Base-by-base conservation (phyloP, 1,284 basidiomycete genomes). In the Ustilago crameri region DNA sequence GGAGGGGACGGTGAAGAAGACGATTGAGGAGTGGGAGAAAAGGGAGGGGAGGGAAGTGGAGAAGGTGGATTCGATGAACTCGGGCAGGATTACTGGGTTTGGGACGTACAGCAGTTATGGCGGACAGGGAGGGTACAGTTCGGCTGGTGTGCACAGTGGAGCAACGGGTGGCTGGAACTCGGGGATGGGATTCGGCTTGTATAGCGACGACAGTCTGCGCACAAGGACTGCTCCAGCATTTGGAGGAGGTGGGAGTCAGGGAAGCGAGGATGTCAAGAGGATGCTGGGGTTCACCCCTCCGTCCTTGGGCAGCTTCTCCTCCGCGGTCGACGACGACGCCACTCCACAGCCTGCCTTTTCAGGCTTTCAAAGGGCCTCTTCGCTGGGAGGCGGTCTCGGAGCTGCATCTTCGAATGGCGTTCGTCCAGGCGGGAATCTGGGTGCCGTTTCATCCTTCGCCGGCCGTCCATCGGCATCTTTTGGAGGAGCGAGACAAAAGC, bases 111-210 rank as follows among this genome's bases (percentile, higher is more conserved):
- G 54, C 24, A 65, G 66, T 52, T 66, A 74, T 22, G 66, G 67
- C 5, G 62, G 59, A 14, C 44, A 44, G 20, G 63, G 72, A 24
- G 66, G 66, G 14, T 60, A 63, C 32, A 52, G 17, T 2, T 42
- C 66, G 1, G 26, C 42, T 4, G 66, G 59, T 5, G 66, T 69
- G 22, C 66, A 69, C 42, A 70, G 61, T 26, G 62, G 61, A 12
- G 68, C 68, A 17, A 65, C 62, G 9, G 62, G 62, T 14, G 61
- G 57, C 5, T 71, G 68, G 68, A 71, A 62, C 20, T 71, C 68
- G 52, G 50, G 42, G 20, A 71, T 64, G 56, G 57, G 62, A 9
- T 71, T 65, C 38, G 61, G 62, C 3, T 37, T 57, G 49, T 57
- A 64, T 34, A 60, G 45, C 23, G 46, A 64, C 14, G 57, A 53